Evolutionary conservation across 805 yeast genomes (phyloP).

Genomic region (Saccharomyces jurei): DNA sequence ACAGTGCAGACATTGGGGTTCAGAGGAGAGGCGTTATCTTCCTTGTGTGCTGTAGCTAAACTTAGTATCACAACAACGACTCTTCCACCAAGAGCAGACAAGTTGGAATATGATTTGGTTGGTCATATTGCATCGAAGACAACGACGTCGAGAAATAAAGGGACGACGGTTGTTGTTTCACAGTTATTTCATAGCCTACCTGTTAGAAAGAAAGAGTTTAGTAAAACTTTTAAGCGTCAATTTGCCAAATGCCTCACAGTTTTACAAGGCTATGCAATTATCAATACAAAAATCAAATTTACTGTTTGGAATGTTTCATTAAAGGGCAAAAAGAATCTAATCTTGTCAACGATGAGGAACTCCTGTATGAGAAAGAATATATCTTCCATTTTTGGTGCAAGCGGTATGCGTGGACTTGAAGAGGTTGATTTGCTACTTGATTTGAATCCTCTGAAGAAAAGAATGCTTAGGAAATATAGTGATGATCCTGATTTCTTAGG

Average conservation of each 20-base stretch:
- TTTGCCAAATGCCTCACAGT: slow-evolving; percentile 57
- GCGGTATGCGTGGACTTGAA: slow-evolving; percentile 50
- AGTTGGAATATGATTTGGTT: slow-evolving; percentile 42
- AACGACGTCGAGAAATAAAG: slow-evolving; percentile 48
- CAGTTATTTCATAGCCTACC: slow-evolving; percentile 65
- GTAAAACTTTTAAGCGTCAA: slow-evolving; percentile 60
- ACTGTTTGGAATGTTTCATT: slow-evolving; percentile 46
- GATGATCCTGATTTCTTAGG: slow-evolving; percentile 9
- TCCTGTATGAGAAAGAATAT: slow-evolving; percentile 47
- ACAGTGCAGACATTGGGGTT: slow-evolving; percentile 56
- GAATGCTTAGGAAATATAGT: slow-evolving; percentile 10
- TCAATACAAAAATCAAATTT: slow-evolving; percentile 50
- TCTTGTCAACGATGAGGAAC: slow-evolving; percentile 53
- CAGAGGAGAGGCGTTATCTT: slow-evolving; percentile 75
- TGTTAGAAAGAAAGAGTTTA: slow-evolving; percentile 70
- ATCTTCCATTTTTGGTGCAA: slow-evolving; percentile 61
- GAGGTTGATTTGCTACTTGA: slow-evolving; percentile 39
- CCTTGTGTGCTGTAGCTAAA: slow-evolving; percentile 50
- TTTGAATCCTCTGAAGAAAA: slow-evolving; percentile 26
- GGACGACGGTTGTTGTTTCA: slow-evolving; percentile 56
- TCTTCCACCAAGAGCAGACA: slow-evolving; percentile 49
- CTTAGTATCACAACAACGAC: slow-evolving; percentile 46
- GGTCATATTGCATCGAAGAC: slow-evolving; percentile 43
- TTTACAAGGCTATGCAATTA: slow-evolving; percentile 61
- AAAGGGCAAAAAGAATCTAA: slow-evolving; percentile 42